Percentiles rank a stretch among this genome's conserved stretches.
These are phyloP conservation scores for Fusarium ramigenum DNA, from an alignment of 2,329 filamentous ascomycete species.

Conservation along the genomic window DNA sequence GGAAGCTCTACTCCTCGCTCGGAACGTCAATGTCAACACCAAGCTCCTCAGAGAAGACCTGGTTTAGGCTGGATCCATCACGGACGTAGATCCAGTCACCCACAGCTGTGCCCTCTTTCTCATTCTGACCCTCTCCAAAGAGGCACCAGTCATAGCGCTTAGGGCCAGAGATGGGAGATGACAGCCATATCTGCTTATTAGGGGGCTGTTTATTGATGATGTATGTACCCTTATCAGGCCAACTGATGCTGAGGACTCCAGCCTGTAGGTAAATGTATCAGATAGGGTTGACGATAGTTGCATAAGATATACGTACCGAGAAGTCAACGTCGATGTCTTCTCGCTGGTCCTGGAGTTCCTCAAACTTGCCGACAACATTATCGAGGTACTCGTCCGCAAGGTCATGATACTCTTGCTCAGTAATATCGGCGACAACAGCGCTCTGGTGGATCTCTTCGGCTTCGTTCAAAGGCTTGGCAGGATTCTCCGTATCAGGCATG, in stretches of 20 bases:
- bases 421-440: slow-evolving; percentile 69
- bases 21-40: slow-evolving; percentile 66
- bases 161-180: slow-evolving; percentile 87
- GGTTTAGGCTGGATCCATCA: slow-evolving; percentile 79
- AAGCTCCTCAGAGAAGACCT: slow-evolving; percentile 80
- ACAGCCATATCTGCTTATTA: slow-evolving; percentile 98
- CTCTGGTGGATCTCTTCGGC: slow-evolving; percentile 47
- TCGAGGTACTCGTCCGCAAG: slow-evolving; percentile 80
- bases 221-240: slow-evolving; percentile 79
- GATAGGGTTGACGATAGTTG: background rate
- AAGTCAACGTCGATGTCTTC: slow-evolving; percentile 90
- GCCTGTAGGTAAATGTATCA: slow-evolving; percentile 63
- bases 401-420: slow-evolving; percentile 77
- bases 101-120: slow-evolving; percentile 78
- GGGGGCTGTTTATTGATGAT: slow-evolving; percentile 99
- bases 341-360: slow-evolving; percentile 76
- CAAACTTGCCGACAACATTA: slow-evolving; percentile 65
- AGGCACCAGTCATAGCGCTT: slow-evolving; percentile 95
- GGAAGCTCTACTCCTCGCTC: slow-evolving; percentile 41
- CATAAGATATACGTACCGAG: slow-evolving; percentile 66
- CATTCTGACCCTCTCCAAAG: slow-evolving; percentile 71
- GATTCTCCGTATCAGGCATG: slow-evolving; percentile 67
- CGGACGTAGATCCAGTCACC: slow-evolving; percentile 90
- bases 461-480: slow-evolving; percentile 55
- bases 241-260: slow-evolving; percentile 82